phyloP scores from a whole-genome alignment of 257 asterid genomes.

The Anisodus tanguticus region DNA sequence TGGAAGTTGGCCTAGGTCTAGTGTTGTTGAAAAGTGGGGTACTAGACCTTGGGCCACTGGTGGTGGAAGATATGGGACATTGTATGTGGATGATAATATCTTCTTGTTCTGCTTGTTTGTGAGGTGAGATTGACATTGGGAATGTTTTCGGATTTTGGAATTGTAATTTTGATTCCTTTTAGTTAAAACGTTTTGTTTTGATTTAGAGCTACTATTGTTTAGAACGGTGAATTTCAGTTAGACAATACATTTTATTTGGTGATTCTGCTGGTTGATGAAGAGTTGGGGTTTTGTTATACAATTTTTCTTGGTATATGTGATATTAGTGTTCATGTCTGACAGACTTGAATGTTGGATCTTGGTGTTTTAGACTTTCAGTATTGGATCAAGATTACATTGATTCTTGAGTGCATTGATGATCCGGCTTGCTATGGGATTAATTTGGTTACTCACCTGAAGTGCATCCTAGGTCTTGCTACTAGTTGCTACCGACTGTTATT shows the following conservation, averaged over 20 bases:
- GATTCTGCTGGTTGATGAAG: not conserved
- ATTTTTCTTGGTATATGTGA: constrained; percentile 21
- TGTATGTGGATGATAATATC: constrained; percentile 35
- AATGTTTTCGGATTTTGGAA: not conserved
- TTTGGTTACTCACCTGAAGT: not conserved
- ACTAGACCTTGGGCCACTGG: constrained; percentile 38
- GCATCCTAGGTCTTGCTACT: not conserved
- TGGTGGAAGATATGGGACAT: constrained; percentile 28
- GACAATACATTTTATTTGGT: not conserved
- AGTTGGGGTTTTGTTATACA: not conserved
- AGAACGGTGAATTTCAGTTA: not conserved
- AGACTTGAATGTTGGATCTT: constrained; percentile 4
- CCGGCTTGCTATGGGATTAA: not conserved
- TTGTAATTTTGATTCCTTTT: not conserved
- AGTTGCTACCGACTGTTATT: not conserved
- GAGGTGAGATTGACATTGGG: not conserved
- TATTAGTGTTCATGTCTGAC: not conserved
- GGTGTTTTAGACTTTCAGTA: constrained; percentile 7
- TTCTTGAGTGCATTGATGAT: not conserved
- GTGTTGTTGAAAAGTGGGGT: constrained; percentile 47
- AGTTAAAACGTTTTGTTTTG: not conserved
- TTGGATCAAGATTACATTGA: not conserved
- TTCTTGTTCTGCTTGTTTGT: not conserved
- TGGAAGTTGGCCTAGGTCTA: constrained; percentile 46
- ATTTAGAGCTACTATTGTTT: not conserved